Evolutionary conservation across 192 early-diverging fungal genomes (phyloP).

Genomic region (Physocladia obscura): DNA sequence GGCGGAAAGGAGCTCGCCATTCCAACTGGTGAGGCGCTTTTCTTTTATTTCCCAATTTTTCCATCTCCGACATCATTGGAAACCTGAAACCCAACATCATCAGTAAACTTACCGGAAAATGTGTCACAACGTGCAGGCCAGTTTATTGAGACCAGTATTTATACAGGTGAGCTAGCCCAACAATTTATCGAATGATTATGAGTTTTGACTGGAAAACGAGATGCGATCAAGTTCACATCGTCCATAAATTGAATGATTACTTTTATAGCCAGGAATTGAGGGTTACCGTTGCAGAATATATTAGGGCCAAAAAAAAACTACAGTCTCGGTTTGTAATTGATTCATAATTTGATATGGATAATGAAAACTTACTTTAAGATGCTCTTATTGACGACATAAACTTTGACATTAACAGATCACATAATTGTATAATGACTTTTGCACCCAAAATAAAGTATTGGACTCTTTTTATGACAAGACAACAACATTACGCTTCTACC

Average conservation of each 20-base stretch:
- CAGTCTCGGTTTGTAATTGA: too few species aligned
- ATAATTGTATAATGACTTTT: conserved; percentile 61
- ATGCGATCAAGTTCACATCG: conserved; percentile 95
- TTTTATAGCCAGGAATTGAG: conserved; percentile 87
- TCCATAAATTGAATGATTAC: conserved; percentile 80
- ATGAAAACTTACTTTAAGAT: conserved; percentile 51
- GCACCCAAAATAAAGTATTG: conserved; percentile 49
- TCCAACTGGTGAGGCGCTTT: conserved; percentile 75
- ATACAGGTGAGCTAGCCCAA: conserved; percentile 82
- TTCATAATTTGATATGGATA: conserved; percentile 71
- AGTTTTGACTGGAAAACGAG: conserved; percentile 98
- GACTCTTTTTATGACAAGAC: background rate
- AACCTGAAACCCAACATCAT: too few species aligned
- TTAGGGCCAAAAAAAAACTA: conserved; percentile 89
- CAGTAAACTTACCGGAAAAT: conserved; percentile 87
- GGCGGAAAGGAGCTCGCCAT: conserved; percentile 96
- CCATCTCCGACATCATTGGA: too few species aligned
- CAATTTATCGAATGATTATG: conserved; percentile 96
- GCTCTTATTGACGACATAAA: conserved; percentile 89
- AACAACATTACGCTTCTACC: background rate
- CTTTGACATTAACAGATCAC: conserved; percentile 78
- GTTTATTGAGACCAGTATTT: conserved; percentile 81
- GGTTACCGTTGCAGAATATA: conserved; percentile 82
- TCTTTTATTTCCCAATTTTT: background rate
- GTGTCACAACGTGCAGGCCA: conserved; percentile 65